Evolutionary conservation across 208 protist species (phyloP).

Genomic region (Wallacemonas rigidus): DNA sequence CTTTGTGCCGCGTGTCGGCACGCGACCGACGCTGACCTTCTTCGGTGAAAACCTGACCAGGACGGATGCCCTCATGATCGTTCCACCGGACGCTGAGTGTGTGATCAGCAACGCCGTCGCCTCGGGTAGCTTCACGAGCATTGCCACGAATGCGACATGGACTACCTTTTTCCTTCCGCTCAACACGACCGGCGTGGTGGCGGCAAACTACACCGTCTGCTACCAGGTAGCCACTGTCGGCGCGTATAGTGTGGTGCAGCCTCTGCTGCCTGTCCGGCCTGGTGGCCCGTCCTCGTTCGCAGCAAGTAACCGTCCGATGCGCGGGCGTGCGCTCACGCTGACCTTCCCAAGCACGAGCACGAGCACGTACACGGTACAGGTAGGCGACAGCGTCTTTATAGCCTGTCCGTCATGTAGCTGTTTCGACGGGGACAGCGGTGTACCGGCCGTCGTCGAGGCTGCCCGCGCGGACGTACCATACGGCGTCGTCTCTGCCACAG

Average conservation of each 20-base stretch:
- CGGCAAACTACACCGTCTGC: conserved; percentile 71
- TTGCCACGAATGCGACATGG: conserved; percentile 26
- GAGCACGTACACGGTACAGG: conserved; percentile 31
- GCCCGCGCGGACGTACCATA: conserved; percentile 60
- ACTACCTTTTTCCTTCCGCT: conserved; percentile 55
- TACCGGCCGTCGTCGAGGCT: conserved; percentile 1
- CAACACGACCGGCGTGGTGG: conserved; percentile 25
- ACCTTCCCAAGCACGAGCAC: conserved; percentile 32
- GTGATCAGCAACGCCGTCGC: conserved; percentile 49
- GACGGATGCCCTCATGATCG: conserved; percentile 66
- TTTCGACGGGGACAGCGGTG: conserved; percentile 38
- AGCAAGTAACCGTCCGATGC: conserved; percentile 87
- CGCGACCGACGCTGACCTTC: conserved; percentile 74
- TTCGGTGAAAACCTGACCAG: conserved; percentile 51
- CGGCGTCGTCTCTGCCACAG: conserved; percentile 40
- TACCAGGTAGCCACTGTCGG: conserved; percentile 54
- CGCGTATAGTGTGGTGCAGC: conserved; percentile 58
- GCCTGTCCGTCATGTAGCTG: conserved; percentile 76
- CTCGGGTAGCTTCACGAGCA: conserved; percentile 37
- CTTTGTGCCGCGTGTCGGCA: conserved; percentile 81
- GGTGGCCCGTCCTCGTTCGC: conserved; percentile 54
- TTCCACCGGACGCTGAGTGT: conserved; percentile 47
- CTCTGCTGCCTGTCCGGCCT: conserved; percentile 46
- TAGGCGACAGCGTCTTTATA: conserved; percentile 60
- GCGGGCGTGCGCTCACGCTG: conserved; percentile 67